Percentiles rank a stretch among this genome's conserved stretches.
Conservation (phyloP, 306 rosid genomes). For the Prunus mume region DNA sequence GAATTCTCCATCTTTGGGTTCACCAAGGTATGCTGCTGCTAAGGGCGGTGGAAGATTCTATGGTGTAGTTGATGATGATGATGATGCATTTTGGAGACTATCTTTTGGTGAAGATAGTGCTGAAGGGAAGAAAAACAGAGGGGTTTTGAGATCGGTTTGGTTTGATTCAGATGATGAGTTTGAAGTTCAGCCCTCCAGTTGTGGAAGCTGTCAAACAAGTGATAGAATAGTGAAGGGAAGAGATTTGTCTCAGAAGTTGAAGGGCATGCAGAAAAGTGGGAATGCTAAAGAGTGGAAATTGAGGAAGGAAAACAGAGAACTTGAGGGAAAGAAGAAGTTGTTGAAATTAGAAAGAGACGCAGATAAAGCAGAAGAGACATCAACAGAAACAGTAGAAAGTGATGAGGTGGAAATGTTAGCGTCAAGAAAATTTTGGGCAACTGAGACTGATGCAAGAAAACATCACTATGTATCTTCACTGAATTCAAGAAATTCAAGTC, state of each 20-base stretch:
- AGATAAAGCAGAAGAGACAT: constrained; percentile 31
- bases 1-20: constrained; percentile 30
- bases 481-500: constrained; percentile 28
- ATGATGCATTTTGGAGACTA: constrained; percentile 69
- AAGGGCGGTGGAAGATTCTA: constrained; percentile 42
- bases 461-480: constrained; percentile 26
- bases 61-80: constrained; percentile 41
- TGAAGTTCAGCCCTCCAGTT: constrained; percentile 24
- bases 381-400: constrained; percentile 32
- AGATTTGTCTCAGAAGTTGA: constrained; percentile 34
- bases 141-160: constrained; percentile 29
- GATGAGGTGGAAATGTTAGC: constrained; percentile 34
- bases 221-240: constrained; percentile 24
- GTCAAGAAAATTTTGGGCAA: constrained; percentile 40
- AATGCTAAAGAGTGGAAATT: constrained; percentile 32
- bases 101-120: constrained; percentile 57
- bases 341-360: constrained; percentile 34
- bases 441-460: constrained; percentile 30
- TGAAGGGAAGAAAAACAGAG: constrained; percentile 35
- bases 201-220: constrained; percentile 20
- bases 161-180: constrained; percentile 39
- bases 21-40: constrained; percentile 25
- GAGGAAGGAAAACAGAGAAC: constrained; percentile 23
- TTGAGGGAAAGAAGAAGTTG: constrained; percentile 30
- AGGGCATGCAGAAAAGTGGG: constrained; percentile 34